Evolutionary conservation across 139 green algal species (phyloP).

Genomic region (Picochlorum sp.): DNA sequence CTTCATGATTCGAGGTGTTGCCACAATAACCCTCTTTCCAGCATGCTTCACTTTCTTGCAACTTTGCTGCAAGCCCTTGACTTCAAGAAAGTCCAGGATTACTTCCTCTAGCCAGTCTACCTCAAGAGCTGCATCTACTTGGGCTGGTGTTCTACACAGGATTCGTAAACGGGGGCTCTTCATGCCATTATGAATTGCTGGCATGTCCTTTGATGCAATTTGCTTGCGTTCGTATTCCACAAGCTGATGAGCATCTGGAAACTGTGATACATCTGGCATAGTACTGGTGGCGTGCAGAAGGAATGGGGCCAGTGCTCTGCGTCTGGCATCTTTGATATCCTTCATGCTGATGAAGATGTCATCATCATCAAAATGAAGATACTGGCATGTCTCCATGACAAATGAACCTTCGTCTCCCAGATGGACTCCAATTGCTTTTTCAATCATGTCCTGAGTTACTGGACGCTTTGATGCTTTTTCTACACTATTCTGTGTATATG

Average conservation of each 20-base stretch:
- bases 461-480: constrained; percentile 20
- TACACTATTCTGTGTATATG: constrained; percentile 10
- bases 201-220: neutral
- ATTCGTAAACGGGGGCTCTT: constrained; percentile 25
- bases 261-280: neutral
- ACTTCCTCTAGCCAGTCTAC: constrained; percentile 70
- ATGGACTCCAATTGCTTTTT: constrained; percentile 40
- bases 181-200: neutral
- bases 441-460: constrained; percentile 34
- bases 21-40: constrained; percentile 49
- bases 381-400: constrained; percentile 25
- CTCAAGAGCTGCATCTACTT: constrained; percentile 48
- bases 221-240: neutral
- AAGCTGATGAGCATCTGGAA: neutral
- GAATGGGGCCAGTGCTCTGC: constrained; percentile 49
- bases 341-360: constrained; percentile 54
- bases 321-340: constrained; percentile 53
- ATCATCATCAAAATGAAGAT: constrained; percentile 27
- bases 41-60: constrained; percentile 39
- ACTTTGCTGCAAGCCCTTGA: constrained; percentile 66
- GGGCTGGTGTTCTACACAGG: constrained; percentile 60
- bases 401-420: constrained; percentile 47
- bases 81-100: constrained; percentile 76
- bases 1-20: constrained; percentile 67
- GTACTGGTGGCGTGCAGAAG: neutral